Percentiles rank a stretch among this genome's conserved stretches.
phyloP scores from a whole-genome alignment of 768 basidiomycete genomes.

The Lactarius hatsudake region DNA sequence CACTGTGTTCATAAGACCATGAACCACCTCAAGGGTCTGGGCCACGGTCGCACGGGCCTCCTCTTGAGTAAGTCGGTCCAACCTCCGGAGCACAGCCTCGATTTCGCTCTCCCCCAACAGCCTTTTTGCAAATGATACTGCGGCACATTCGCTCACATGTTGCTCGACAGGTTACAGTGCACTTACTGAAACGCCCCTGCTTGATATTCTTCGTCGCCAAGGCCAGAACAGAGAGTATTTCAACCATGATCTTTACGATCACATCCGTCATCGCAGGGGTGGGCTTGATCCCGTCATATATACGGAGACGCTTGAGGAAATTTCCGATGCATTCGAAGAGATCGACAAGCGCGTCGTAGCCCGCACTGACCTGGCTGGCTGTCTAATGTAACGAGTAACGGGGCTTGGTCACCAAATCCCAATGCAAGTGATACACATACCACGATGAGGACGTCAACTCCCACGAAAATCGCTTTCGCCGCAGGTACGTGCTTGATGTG shows the following conservation, averaged over 20 bases:
- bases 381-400: background rate
- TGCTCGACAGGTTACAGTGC: background rate
- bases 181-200: slow-evolving; percentile 14
- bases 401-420: background rate
- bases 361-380: slow-evolving; percentile 1
- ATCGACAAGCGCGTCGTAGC: slow-evolving; percentile 18
- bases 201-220: slow-evolving; percentile 14
- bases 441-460: slow-evolving; percentile 8
- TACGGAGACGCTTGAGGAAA: slow-evolving; percentile 13
- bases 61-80: slow-evolving; percentile 18
- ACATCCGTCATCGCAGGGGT: slow-evolving; percentile 2
- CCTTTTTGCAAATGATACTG: slow-evolving; percentile 7
- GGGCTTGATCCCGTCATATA: background rate
- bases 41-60: slow-evolving; percentile 7
- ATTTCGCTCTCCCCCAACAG: slow-evolving; percentile 8
- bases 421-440: background rate
- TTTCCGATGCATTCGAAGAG: slow-evolving; percentile 1
- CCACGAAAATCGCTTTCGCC: slow-evolving; percentile 13
- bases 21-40: slow-evolving; percentile 9
- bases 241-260: slow-evolving; percentile 9
- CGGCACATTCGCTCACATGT: background rate
- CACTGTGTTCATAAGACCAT: slow-evolving; percentile 13
- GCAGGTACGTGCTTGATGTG: background rate
- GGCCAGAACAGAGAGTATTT: slow-evolving; percentile 14
- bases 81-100: background rate